phyloP scores from a whole-genome alignment of 805 yeast species.

The Candida odintsovae region DNA sequence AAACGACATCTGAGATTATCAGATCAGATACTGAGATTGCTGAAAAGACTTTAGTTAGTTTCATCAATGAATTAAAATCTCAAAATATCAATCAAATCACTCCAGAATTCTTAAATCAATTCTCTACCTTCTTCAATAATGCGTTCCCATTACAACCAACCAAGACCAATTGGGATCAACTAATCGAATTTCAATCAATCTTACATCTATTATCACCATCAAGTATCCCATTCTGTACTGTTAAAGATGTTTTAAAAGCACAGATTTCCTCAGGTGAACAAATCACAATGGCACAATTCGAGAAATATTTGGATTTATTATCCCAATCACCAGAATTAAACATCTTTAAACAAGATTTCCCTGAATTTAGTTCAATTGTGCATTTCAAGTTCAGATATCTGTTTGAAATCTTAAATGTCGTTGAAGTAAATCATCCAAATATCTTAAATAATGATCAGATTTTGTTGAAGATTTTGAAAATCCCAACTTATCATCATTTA shows the following conservation, averaged over 20 bases:
- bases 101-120: background rate
- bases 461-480: conserved; percentile 11
- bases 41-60: conserved; percentile 1
- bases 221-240: background rate
- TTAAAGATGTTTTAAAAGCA: conserved; percentile 6
- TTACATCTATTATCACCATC: conserved; percentile 11
- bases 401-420: conserved; percentile 7
- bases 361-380: conserved; percentile 1
- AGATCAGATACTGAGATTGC: conserved; percentile 5
- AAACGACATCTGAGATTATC: conserved; percentile 1
- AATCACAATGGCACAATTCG: conserved; percentile 10
- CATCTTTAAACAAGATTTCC: background rate
- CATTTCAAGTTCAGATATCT: conserved; percentile 7
- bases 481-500: conserved; percentile 19
- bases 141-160: conserved; percentile 18
- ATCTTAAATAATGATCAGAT: conserved; percentile 10
- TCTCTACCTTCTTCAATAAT: conserved; percentile 1
- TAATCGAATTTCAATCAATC: conserved; percentile 9
- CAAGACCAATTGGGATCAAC: conserved; percentile 10
- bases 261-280: conserved; percentile 17
- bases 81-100: conserved; percentile 3
- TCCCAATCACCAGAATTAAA: background rate
- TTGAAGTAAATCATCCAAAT: conserved; percentile 8
- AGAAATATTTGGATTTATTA: conserved; percentile 2
- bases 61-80: conserved; percentile 3